phyloP scores from a whole-genome alignment of 345 rosid species.

The Dipteronia sinensis region DNA sequence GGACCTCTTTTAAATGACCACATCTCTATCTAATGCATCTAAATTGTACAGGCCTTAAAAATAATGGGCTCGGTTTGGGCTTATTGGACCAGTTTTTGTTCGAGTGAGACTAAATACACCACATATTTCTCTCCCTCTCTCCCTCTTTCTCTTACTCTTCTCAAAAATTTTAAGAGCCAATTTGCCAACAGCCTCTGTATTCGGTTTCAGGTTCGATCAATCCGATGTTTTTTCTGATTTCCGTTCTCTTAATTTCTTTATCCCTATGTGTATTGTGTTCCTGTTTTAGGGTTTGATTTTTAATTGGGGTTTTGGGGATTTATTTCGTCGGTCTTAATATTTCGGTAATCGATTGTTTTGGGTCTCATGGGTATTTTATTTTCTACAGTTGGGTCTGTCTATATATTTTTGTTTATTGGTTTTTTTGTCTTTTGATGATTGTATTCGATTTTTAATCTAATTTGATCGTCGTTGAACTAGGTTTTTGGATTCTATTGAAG shows the following conservation, averaged over 20 bases:
- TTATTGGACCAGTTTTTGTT: too few species aligned
- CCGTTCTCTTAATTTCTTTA: conserved; percentile 13
- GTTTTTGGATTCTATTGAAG: conserved; percentile 18
- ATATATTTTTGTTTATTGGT: conserved; percentile 3
- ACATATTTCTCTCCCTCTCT: conserved; percentile 33
- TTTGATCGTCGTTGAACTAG: conserved; percentile 15
- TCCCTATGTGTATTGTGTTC: neutral
- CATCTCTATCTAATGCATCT: too few species aligned
- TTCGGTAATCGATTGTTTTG: conserved; percentile 19
- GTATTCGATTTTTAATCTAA: conserved; percentile 20
- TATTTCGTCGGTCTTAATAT: conserved; percentile 32
- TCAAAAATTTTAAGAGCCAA: conserved; percentile 52
- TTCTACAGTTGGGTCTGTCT: conserved; percentile 25
- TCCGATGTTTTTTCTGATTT: conserved; percentile 14
- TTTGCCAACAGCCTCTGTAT: conserved; percentile 39
- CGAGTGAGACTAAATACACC: too few species aligned
- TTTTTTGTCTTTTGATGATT: neutral
- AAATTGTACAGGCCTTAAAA: too few species aligned
- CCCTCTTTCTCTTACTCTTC: conserved; percentile 34
- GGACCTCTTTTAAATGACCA: too few species aligned
- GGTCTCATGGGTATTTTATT: conserved; percentile 28
- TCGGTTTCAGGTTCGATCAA: conserved; percentile 57
- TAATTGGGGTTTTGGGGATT: conserved; percentile 41
- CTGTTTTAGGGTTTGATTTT: conserved; percentile 42
- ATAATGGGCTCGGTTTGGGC: too few species aligned